These are phyloP conservation scores for Ustilago bromivora DNA, from an alignment of 1,284 basidiomycete species.

Conservation along the genomic window DNA sequence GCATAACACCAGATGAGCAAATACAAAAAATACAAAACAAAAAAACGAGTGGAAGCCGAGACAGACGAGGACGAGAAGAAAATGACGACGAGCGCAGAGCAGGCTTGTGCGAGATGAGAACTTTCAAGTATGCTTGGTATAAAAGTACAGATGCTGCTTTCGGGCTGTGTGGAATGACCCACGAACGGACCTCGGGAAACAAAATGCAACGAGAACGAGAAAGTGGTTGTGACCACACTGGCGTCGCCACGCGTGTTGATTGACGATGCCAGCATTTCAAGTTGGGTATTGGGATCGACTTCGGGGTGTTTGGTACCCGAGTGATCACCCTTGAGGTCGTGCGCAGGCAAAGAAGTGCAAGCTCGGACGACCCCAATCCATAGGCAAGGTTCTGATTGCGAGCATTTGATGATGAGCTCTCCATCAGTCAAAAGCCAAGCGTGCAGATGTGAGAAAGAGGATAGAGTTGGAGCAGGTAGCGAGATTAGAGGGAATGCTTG, in stretches of 20 bases:
- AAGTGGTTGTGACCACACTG: not conserved
- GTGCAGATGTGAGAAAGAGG: not conserved
- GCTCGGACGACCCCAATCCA: not conserved
- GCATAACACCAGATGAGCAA: slow-evolving; percentile 16
- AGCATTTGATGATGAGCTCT: slow-evolving; percentile 2
- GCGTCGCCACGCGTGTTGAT: not conserved
- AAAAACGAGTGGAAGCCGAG: slow-evolving; percentile 12
- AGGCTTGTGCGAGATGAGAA: slow-evolving; percentile 12
- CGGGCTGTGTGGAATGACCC: slow-evolving; percentile 5
- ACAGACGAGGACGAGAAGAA: slow-evolving; percentile 1
- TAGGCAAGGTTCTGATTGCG: not conserved
- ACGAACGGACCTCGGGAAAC: slow-evolving; percentile 2
- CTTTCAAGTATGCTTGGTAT: slow-evolving; percentile 40
- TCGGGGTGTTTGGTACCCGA: slow-evolving; percentile 1
- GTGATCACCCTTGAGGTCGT: not conserved
- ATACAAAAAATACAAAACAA: not conserved
- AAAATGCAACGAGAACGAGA: not conserved
- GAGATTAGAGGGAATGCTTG: slow-evolving; percentile 12
- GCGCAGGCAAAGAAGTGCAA: slow-evolving; percentile 1
- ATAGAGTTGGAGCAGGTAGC: not conserved
- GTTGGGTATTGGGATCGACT: not conserved
- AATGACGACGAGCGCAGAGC: slow-evolving; percentile 18
- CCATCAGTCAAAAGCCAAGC: not conserved
- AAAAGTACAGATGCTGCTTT: slow-evolving; percentile 35
- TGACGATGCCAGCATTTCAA: not conserved